Evolutionary conservation across 495 filamentous ascomycete genomes (phyloP), one percentile per base, ranked within the genome.

Genomic region (Aspergillus taichungensis): DNA sequence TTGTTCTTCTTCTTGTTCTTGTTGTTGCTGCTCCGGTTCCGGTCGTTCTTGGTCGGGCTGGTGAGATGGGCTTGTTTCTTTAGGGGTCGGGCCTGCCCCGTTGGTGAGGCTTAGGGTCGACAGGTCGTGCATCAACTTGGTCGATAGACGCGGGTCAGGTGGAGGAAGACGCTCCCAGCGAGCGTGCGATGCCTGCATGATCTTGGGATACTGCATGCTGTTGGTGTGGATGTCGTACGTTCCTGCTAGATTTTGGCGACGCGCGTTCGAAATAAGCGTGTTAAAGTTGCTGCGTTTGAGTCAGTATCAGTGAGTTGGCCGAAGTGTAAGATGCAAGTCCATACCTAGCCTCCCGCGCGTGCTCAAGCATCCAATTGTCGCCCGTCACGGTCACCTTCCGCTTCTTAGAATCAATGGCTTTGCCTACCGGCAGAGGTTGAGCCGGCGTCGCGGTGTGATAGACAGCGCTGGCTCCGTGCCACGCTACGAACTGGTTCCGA

Each of bases 351-450:
- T 88, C 86, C 14, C 85, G 79, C 13, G 88, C 88, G 61, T 98
- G 92, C 66, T 96, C 89, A 13, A 90, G 67, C 78, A 92, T 90
- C 92, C 92, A 98, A 57, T 98, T 98, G n/a, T 84, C 78, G 46
- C 91, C 87, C 27, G 88, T 98, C n/a, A 98, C 81, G 14, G 84
- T 79, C 6, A 94, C 81, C 40, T 85, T 82, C 45, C 85, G 76
- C 66, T 92, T 95, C 65, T 91, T 91, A 42, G 67, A 67, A 42
- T 82, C 75, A 10, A 78, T 71, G 10, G 72, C 73, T 63, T 90
- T 92, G 40, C 87, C 86, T 40, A 74, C 82, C 37, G 81, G 80
- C 54, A 81, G 66, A 1, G 91, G 90, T 11, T 90, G 77, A 24
- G 83, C 81, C 2, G 89, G 87, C 0, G 73, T 80, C 29, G 78